Percentiles rank a stretch among this genome's conserved stretches.
Conservation (phyloP, 1,139 yeast species). For the Pichia sorboxylosa region DNA sequence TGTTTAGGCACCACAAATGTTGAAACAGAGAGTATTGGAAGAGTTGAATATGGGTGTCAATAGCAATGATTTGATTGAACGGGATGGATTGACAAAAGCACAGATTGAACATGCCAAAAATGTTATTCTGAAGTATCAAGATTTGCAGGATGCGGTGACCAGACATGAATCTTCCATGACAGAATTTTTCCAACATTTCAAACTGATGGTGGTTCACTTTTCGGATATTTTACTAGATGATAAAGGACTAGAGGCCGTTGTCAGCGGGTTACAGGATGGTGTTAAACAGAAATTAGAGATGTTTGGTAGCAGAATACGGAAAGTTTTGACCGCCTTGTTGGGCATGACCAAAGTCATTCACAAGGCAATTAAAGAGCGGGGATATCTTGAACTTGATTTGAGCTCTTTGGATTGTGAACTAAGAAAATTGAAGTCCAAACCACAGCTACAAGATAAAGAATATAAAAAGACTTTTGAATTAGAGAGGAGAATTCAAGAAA, state of each 20-base stretch:
- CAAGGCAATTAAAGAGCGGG: conserved; percentile 25
- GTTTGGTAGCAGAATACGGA: conserved; percentile 12
- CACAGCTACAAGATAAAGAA: conserved; percentile 11
- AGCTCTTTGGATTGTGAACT: conserved; percentile 14
- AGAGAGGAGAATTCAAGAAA: conserved; percentile 27
- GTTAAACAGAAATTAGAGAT: conserved; percentile 8
- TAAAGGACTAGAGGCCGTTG: conserved; percentile 1
- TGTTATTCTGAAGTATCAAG: conserved; percentile 12
- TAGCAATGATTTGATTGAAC: conserved; percentile 13
- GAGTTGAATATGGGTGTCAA: conserved; percentile 21
- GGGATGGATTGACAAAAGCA: conserved; percentile 7
- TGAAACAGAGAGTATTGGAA: conserved; percentile 5
- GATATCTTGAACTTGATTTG: conserved; percentile 28
- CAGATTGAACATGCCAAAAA: conserved; percentile 13
- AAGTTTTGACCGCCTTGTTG: conserved; percentile 8
- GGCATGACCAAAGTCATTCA: conserved; percentile 20
- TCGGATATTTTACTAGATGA: conserved; percentile 6
- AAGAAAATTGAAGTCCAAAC: conserved; percentile 9
- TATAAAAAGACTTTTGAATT: conserved; percentile 26
- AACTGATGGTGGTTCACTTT: conserved; percentile 6
- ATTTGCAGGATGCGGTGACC: conserved; percentile 14
- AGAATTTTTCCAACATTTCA: conserved; percentile 10
- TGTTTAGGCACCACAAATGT: conserved; percentile 12
- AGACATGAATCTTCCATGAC: conserved; percentile 13
- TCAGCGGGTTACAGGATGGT: conserved; percentile 9